Evolutionary conservation across 139 green algal species (phyloP), one percentile per base, ranked within the genome.

Genomic region (Micractinium conductrix): DNA sequence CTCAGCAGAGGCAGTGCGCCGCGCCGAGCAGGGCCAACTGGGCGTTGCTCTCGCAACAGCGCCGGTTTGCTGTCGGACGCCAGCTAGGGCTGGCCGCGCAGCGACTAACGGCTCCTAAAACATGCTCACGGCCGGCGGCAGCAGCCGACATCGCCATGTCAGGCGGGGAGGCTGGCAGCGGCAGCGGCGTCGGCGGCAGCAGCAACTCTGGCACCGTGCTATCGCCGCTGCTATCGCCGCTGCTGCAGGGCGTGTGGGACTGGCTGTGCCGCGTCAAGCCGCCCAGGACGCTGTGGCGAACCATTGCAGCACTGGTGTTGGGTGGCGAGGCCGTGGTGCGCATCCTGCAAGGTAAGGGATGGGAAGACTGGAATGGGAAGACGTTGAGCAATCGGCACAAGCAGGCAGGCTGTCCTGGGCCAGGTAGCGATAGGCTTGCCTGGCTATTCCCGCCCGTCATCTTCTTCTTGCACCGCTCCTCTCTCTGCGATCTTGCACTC

Each of bases 271-370:
- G 53, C 33, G 42, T 72, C 63, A 86, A 93, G 68, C 90, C 94
- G 8, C 95, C 95, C 38, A 94, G 95, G 76, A 96, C 91, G 87
- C 58, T 98, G 48, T 97, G 95, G 87, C 86, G 95, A 0, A 93
- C 91, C 4, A 73, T 96, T 22, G 93, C 93, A 21, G 95, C 93
- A 38, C 53, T 96, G 17, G 87, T 98, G 7, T 88, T 98, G 44
- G 92, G 87, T 0, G 96, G 95, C 0, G 94, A 98, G 81, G 95
- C 96, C 10, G 50, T 96, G 19, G 48, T 91, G 24, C 88, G 96
- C 30, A 96, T 98, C 8, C 86, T 95, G 60, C 88, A 91, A 87
- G 95, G 94, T 94, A 71, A 60, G 80, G 78, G 16, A 2, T 62
- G 53, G 7, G 53, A n/a, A n/a, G n/a, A n/a, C n/a, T n/a, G n/a